Percentiles rank a stretch among this genome's conserved stretches.
Evolutionary conservation across 192 early-diverging fungal species (phyloP).

Genomic region (Thoreauomyces humboldtii): DNA sequence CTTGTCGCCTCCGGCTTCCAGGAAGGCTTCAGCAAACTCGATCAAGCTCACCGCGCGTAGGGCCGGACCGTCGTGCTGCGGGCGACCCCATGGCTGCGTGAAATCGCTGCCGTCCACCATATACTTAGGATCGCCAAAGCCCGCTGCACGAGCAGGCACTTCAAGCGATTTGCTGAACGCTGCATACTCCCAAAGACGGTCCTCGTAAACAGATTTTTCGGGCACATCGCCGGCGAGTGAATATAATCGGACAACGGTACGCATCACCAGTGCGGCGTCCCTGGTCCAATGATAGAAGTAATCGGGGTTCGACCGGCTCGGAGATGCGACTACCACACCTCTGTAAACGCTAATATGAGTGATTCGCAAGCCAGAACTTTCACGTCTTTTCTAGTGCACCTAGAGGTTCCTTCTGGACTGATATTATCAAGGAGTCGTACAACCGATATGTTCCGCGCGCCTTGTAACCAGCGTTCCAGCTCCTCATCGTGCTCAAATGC

Average conservation of each 20-base stretch:
- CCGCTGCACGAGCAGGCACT: constrained; percentile 27
- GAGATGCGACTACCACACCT: constrained; percentile 15
- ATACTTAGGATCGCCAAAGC: constrained; percentile 67
- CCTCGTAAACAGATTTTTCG: constrained; percentile 12
- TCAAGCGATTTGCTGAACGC: constrained; percentile 19
- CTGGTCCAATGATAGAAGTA: constrained; percentile 79
- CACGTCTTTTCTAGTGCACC: background rate
- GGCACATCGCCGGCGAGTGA: background rate
- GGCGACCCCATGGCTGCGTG: constrained; percentile 55
- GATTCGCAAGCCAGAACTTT: background rate
- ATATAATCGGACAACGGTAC: constrained; percentile 34
- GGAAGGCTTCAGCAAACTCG: constrained; percentile 18
- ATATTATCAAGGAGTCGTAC: constrained; percentile 23
- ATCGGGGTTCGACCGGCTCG: constrained; percentile 34
- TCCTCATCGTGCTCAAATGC: too few species aligned
- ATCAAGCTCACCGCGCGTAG: constrained; percentile 35
- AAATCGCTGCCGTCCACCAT: constrained; percentile 56
- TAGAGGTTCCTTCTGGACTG: background rate
- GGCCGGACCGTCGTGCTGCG: constrained; percentile 73
- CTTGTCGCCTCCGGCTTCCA: background rate
- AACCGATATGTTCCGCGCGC: background rate
- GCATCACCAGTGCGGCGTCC: constrained; percentile 62
- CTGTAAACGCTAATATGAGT: background rate
- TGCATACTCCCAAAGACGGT: constrained; percentile 39
- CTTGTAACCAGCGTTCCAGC: too few species aligned